A percentile compares a stretch with the other conserved stretches of the same genome.
phyloP scores from a whole-genome alignment of 345 rosid species.

The Microthlaspi erraticum region DNA sequence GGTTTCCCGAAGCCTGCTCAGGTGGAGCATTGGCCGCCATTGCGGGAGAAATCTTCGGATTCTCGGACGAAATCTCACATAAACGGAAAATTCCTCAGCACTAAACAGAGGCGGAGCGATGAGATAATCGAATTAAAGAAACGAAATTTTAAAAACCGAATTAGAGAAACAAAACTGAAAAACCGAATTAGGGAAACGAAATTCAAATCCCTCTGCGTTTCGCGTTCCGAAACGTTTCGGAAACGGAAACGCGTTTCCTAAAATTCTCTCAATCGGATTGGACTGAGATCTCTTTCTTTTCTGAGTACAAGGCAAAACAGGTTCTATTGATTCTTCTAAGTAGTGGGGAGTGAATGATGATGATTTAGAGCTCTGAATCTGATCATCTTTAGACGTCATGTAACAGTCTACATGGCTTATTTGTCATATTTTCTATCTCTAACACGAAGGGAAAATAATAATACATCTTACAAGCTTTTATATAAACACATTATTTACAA shows the following conservation, averaged over 20 bases:
- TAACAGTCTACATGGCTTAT: too few relatives aligned
- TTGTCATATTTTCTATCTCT: too few relatives aligned
- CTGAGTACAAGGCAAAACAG: slow-evolving; percentile 14
- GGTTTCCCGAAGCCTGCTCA: slow-evolving; percentile 45
- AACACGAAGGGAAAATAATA: not conserved
- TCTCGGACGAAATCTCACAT: slow-evolving; percentile 14
- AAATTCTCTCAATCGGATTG: too few relatives aligned
- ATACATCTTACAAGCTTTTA: slow-evolving; percentile 19
- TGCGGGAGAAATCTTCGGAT: slow-evolving; percentile 17
- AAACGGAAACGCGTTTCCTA: too few relatives aligned
- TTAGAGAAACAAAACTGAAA: not conserved
- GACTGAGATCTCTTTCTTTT: not conserved
- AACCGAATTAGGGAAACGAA: too few relatives aligned
- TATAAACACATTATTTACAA: slow-evolving; percentile 26
- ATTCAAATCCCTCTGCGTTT: too few relatives aligned
- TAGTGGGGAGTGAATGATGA: slow-evolving; percentile 44
- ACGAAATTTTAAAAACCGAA: slow-evolving; percentile 16
- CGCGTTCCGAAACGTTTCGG: too few relatives aligned
- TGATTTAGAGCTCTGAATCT: slow-evolving; percentile 40
- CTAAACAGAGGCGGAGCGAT: not conserved
- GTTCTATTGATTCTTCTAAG: slow-evolving; percentile 73
- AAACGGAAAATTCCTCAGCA: slow-evolving; percentile 2
- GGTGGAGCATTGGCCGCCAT: slow-evolving; percentile 50
- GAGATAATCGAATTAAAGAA: not conserved
- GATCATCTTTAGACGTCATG: slow-evolving; percentile 61